Evolutionary conservation across 2,329 filamentous ascomycete genomes (phyloP).

Genomic region (Epichloe gansuensis): DNA sequence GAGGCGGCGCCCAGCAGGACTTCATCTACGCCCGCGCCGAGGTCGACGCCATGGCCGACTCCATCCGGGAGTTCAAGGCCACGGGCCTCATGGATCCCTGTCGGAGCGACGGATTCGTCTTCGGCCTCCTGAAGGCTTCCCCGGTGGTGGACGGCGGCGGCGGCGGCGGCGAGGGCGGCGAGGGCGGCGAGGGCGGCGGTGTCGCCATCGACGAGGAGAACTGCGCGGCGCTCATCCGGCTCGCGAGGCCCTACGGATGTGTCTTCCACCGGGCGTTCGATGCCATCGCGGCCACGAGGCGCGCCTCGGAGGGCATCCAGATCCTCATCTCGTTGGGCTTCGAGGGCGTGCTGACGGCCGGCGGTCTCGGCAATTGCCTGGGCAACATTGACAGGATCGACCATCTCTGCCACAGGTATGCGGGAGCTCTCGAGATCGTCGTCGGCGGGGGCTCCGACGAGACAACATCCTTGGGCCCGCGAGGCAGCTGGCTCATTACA

Average conservation of each 20-base stretch:
- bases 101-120: slow-evolving; percentile 44
- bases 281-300: slow-evolving; percentile 22
- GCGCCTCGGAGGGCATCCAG: slow-evolving; percentile 16
- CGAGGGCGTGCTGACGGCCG: slow-evolving; percentile 39
- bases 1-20: slow-evolving; percentile 17
- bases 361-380: slow-evolving; percentile 30
- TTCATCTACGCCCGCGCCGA: slow-evolving; percentile 38
- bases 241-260: slow-evolving; percentile 30
- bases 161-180: not conserved
- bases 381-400: slow-evolving; percentile 27
- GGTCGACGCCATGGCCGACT: slow-evolving; percentile 28
- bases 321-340: slow-evolving; percentile 33
- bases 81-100: slow-evolving; percentile 24
- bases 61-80: slow-evolving; percentile 26
- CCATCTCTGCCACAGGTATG: slow-evolving; percentile 20
- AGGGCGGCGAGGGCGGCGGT: not conserved
- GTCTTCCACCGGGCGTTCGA: slow-evolving; percentile 49
- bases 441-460: slow-evolving; percentile 39
- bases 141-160: not conserved
- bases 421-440: slow-evolving; percentile 31
- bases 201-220: slow-evolving; percentile 27
- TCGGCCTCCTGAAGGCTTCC: slow-evolving; percentile 30
- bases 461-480: slow-evolving; percentile 24
- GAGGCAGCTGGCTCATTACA: slow-evolving; percentile 14
- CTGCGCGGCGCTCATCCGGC: slow-evolving; percentile 28